Base-by-base conservation (phyloP, 1,284 basidiomycete genomes). In the Boletus albobrunnescens region DNA sequence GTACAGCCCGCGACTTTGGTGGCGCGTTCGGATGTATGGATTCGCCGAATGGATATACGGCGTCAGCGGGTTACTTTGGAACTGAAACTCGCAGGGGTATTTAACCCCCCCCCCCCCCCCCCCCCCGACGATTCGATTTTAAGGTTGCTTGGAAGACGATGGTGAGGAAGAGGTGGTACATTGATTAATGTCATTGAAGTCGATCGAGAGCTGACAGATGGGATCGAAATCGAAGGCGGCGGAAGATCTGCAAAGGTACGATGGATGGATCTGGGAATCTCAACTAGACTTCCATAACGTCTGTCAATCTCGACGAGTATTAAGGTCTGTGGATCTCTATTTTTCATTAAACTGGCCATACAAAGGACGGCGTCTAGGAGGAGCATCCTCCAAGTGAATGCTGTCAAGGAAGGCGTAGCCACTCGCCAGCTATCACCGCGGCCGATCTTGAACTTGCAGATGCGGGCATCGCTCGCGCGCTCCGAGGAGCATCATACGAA, bases 1-100 rank as follows among this genome's bases (percentile, higher is more conserved):
- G 36, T 48, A 45, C 45, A 49, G 69, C 66, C 58, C 54, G 55
- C 14, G 56, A 58, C 26, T 61, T 65, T 44, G 64, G 68, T 52
- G 56, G 59, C 23, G 53, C 50, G 31, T 61, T 63, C 52, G 49
- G 59, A 60, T 4, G 47, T 58, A 30, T 36, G 39, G 53, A 53
- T 46, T 47, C 48, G 38, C 55, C 46, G 46, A 40, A 30, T 32
- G 57, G 38, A 42, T 48, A 35, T 45, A 48, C 45, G 42, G 42
- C 27, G 47, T 41, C 42, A 28, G 37, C 32, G 40, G 22, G 56
- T 22, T 35, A 32, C 42, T 17, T 57, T 43, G 55, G 42, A 46
- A 42, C 31, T 24, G 23, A 38, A 31, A 41, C 40, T 11, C 32
- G 30, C 22, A 32, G 36, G 46, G n/a, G 9, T 41, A 44, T 36